A percentile compares a stretch with the other conserved stretches of the same genome.
phyloP scores from a whole-genome alignment of 2,329 filamentous ascomycete species.

The Fusarium fracticaudum region DNA sequence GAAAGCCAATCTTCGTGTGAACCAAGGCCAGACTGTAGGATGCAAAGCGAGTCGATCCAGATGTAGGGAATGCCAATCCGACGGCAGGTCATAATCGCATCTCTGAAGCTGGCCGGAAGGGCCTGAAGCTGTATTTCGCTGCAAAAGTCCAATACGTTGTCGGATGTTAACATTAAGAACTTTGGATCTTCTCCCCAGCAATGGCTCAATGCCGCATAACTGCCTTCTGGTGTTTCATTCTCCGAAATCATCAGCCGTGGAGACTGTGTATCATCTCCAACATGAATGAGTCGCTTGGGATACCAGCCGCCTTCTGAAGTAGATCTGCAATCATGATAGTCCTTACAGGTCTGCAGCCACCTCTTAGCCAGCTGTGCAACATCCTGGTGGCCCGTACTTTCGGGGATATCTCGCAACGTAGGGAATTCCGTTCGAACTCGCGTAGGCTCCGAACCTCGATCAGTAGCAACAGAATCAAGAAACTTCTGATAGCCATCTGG shows the following conservation, averaged over 20 bases:
- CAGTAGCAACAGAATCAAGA: fast-evolving
- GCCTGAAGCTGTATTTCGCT: fast-evolving
- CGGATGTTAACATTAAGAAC: neutral
- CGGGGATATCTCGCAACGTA: neutral
- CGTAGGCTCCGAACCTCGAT: neutral
- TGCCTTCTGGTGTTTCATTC: neutral
- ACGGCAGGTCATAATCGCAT: neutral
- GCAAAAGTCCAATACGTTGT: neutral
- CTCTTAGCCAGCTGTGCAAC: neutral
- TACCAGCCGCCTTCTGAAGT: neutral
- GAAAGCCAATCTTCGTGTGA: neutral
- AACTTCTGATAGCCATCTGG: neutral
- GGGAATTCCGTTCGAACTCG: neutral
- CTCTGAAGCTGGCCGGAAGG: neutral
- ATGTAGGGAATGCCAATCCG: neutral
- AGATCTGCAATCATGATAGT: neutral
- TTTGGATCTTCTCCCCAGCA: neutral
- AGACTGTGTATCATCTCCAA: neutral
- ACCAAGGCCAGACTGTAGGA: neutral
- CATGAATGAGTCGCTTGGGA: neutral
- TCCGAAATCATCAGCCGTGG: neutral
- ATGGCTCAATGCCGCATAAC: neutral
- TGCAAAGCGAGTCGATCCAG: conserved; percentile 10
- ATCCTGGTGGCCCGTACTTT: neutral
- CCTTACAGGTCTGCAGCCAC: neutral